Conservation (phyloP, 139 green algal species). For the Yamagishiella unicocca region DNA sequence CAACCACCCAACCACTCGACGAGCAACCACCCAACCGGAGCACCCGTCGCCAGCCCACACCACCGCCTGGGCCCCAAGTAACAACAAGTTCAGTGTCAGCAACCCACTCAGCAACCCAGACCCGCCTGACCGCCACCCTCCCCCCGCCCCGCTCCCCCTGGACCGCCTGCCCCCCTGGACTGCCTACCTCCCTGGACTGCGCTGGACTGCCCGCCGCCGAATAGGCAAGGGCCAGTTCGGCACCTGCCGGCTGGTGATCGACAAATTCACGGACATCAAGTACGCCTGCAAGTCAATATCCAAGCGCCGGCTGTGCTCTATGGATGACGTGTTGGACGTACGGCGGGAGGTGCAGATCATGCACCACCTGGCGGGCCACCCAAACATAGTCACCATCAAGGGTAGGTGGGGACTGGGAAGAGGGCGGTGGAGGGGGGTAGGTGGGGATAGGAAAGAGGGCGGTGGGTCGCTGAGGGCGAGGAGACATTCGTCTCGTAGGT, state of each 20-base stretch:
- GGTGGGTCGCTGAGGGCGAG: background rate
- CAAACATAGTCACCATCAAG: slow-evolving; percentile 57
- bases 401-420: background rate
- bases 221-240: slow-evolving; percentile 70
- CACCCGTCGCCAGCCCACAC: too few relatives aligned
- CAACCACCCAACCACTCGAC: too few relatives aligned
- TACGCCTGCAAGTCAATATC: slow-evolving; percentile 72
- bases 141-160: background rate
- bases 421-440: too few relatives aligned
- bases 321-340: slow-evolving; percentile 92
- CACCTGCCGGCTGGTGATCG: slow-evolving; percentile 38
- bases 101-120: too few relatives aligned
- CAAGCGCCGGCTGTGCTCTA: slow-evolving; percentile 84
- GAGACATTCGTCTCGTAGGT: too few relatives aligned
- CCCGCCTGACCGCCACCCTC: background rate
- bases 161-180: too few relatives aligned
- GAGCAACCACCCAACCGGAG: too few relatives aligned
- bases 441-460: background rate
- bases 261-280: slow-evolving; percentile 64
- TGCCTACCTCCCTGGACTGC: too few relatives aligned
- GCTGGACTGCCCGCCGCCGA: background rate
- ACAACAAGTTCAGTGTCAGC: too few relatives aligned
- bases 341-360: slow-evolving; percentile 84
- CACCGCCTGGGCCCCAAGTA: too few relatives aligned
- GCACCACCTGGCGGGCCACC: slow-evolving; percentile 50